phyloP scores from a whole-genome alignment of 23 red algal species.

The Cyanidium caldarium region DNA sequence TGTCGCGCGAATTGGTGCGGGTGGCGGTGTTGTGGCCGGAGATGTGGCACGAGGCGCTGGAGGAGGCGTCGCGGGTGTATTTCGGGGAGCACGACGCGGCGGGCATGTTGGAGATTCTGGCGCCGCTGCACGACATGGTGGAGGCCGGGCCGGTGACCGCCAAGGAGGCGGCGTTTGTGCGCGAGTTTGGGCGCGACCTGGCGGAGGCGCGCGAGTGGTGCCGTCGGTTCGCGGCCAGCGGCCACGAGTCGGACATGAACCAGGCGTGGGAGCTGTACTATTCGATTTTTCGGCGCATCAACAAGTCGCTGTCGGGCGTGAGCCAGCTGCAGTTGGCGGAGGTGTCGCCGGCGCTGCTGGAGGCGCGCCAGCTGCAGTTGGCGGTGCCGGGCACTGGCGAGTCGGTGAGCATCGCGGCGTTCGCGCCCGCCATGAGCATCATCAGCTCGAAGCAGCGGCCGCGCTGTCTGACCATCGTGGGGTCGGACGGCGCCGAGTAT shows the following conservation, averaged over 20 bases:
- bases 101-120: conserved; percentile 73
- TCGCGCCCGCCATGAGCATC: conserved; percentile 45
- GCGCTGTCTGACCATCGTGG: conserved; percentile 67
- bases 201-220: conserved; percentile 52
- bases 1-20: conserved; percentile 68
- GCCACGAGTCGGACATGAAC: conserved; percentile 39
- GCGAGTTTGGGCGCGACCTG: conserved; percentile 71
- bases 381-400: conserved; percentile 63
- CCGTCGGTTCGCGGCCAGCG: conserved; percentile 45
- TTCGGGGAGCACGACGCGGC: conserved; percentile 72
- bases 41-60: conserved; percentile 83
- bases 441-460: conserved; percentile 92
- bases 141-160: conserved; percentile 56
- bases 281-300: conserved; percentile 56
- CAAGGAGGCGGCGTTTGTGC: conserved; percentile 47
- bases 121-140: conserved; percentile 76
- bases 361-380: conserved; percentile 35
- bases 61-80: conserved; percentile 83
- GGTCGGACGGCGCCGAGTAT: conserved; percentile 77
- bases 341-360: conserved; percentile 52
- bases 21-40: conserved; percentile 86
- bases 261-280: conserved; percentile 87
- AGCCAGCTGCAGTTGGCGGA: conserved; percentile 38
- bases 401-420: conserved; percentile 45
- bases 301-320: conserved; percentile 39